phyloP scores from a whole-genome alignment of 164 flowering plant species.

The Platanus orientalis region DNA sequence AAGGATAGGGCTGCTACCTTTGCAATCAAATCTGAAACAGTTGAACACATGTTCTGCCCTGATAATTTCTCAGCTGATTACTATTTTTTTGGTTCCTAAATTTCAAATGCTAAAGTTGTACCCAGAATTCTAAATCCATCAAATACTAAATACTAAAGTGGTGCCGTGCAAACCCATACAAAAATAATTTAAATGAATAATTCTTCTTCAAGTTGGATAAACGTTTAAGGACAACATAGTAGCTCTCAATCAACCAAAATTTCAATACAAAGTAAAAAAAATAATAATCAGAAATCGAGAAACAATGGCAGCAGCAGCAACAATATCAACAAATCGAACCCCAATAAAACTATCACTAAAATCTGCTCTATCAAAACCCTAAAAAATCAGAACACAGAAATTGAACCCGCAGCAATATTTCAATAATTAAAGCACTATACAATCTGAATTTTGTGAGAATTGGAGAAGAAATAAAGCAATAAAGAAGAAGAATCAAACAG shows the following conservation, averaged over 20 bases:
- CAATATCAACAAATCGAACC: background rate
- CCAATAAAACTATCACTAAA: too few relatives aligned
- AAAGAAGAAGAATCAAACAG: slow-evolving; percentile 1
- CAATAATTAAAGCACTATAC: background rate
- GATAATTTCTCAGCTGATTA: too few relatives aligned
- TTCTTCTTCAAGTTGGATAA: background rate
- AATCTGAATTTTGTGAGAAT: background rate
- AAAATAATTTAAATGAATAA: background rate
- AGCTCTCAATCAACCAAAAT: background rate
- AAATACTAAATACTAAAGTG: background rate
- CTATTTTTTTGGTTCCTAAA: too few relatives aligned
- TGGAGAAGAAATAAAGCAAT: background rate
- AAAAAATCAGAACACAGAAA: background rate
- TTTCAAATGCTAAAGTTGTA: too few relatives aligned
- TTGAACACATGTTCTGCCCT: too few relatives aligned
- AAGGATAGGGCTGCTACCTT: too few relatives aligned
- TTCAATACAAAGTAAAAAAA: background rate
- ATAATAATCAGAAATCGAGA: background rate
- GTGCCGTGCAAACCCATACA: background rate
- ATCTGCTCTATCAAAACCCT: background rate
- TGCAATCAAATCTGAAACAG: too few relatives aligned
- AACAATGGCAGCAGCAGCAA: too few relatives aligned
- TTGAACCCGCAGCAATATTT: background rate
- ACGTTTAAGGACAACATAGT: background rate
- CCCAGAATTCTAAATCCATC: too few relatives aligned